phyloP scores from a whole-genome alignment of 2,329 filamentous ascomycete species.

The Plectosphaerella plurivora region DNA sequence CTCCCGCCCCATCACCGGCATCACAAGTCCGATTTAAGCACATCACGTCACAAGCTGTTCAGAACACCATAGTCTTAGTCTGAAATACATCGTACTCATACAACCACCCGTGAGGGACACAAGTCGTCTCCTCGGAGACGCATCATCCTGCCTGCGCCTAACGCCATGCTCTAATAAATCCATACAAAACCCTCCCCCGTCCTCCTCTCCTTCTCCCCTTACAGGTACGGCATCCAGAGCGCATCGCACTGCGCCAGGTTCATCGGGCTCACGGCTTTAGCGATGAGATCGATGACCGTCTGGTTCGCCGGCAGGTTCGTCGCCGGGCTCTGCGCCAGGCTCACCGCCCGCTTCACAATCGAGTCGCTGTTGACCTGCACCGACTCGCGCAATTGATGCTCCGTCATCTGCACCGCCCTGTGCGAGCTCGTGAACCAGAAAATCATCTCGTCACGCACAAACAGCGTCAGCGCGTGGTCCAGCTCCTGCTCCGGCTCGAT shows the following conservation, averaged over 20 bases:
- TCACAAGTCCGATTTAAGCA: too few relatives aligned
- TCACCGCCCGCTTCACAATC: constrained; percentile 86
- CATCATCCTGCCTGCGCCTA: too few relatives aligned
- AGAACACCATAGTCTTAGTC: too few relatives aligned
- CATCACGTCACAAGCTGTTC: too few relatives aligned
- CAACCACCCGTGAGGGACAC: too few relatives aligned
- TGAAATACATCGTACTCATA: too few relatives aligned
- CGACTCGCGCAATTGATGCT: constrained; percentile 69
- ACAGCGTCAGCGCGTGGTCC: constrained; percentile 91
- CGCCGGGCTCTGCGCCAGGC: constrained; percentile 71
- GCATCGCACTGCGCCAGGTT: constrained; percentile 85
- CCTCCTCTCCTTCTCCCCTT: constrained; percentile 16
- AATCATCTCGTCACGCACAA: constrained; percentile 96
- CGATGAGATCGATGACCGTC: constrained; percentile 91
- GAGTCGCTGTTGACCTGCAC: constrained; percentile 85
- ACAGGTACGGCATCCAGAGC: constrained; percentile 97
- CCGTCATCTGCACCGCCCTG: constrained; percentile 48
- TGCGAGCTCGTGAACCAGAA: constrained; percentile 89
- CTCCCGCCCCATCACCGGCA: too few relatives aligned
- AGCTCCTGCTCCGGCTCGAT: constrained; percentile 86
- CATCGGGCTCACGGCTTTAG: constrained; percentile 87
- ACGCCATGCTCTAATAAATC: too few relatives aligned
- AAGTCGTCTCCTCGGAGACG: too few relatives aligned
- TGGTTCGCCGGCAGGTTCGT: constrained; percentile 91
- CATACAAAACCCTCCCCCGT: neutral